A percentile compares a stretch with the other conserved stretches of the same genome.
These are phyloP conservation scores for Chlorella sp. DNA, from an alignment of 139 green algal genomes.

Conservation along the genomic window DNA sequence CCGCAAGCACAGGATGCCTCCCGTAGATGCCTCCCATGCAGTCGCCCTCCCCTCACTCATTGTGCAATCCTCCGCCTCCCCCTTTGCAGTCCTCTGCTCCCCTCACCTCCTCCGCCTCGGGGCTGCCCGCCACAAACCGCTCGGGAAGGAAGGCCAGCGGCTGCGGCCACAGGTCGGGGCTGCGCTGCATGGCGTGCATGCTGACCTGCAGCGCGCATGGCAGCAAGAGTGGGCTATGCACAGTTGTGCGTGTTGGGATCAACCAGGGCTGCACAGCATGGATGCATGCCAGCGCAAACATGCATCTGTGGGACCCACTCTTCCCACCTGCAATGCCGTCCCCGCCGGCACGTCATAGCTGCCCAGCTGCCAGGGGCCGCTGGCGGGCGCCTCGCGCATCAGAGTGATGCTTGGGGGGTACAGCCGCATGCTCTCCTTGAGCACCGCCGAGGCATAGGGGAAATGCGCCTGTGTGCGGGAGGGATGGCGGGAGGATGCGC, in stretches of 20 bases:
- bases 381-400: background rate
- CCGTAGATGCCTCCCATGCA: no score
- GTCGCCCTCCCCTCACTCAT: background rate
- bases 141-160: conserved; percentile 55
- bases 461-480: conserved; percentile 25
- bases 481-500: background rate
- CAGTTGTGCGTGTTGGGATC: no score
- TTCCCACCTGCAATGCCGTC: conserved; percentile 2
- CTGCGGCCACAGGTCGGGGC: conserved; percentile 53
- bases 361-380: background rate
- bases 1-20: background rate
- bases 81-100: background rate
- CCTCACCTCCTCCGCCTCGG: conserved; percentile 3
- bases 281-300: no score
- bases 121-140: conserved; percentile 56
- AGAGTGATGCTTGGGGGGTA: conserved; percentile 45
- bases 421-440: conserved; percentile 64
- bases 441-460: conserved; percentile 57
- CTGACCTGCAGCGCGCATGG: conserved; percentile 17
- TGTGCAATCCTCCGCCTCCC: no score
- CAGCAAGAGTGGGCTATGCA: no score
- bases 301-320: no score
- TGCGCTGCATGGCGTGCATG: conserved; percentile 57
- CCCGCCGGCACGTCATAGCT: background rate
- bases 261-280: no score